Conservation (phyloP, 129 eudicot species). For the Sambucus nigra region DNA sequence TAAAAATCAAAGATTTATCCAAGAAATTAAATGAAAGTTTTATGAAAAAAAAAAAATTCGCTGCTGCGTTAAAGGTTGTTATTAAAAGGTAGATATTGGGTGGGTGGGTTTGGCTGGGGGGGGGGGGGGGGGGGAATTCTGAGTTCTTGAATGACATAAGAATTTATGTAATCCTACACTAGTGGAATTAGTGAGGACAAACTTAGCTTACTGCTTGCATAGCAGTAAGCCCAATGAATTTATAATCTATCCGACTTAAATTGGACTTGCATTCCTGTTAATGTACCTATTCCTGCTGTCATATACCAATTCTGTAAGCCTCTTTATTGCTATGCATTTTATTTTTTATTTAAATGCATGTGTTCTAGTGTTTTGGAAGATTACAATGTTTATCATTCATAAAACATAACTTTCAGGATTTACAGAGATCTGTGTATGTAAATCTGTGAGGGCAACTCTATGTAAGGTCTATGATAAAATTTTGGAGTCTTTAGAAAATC, state of each 20-base stretch:
- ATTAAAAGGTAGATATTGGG: too few species aligned
- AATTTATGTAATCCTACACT: too few species aligned
- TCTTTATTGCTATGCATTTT: neutral
- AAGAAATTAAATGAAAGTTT: too few species aligned
- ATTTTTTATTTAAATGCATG: neutral
- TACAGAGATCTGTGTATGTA: neutral
- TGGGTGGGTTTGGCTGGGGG: too few species aligned
- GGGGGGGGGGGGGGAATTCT: too few species aligned
- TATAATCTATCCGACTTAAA: neutral
- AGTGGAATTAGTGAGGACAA: too few species aligned
- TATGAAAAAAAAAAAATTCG: too few species aligned
- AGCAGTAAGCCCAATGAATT: neutral
- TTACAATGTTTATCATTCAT: neutral
- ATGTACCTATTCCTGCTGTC: neutral
- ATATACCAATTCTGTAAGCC: neutral
- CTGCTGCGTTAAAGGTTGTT: too few species aligned
- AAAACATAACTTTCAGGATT: neutral
- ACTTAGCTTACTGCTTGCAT: too few species aligned
- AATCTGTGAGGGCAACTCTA: neutral
- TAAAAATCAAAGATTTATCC: too few species aligned
- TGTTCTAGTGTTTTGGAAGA: neutral
- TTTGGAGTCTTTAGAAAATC: neutral
- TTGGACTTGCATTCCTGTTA: neutral
- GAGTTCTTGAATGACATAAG: too few species aligned
- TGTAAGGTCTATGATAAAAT: neutral